Base-by-base conservation (phyloP, 2,329 filamentous ascomycete genomes). In the Xylaria sp. region DNA sequence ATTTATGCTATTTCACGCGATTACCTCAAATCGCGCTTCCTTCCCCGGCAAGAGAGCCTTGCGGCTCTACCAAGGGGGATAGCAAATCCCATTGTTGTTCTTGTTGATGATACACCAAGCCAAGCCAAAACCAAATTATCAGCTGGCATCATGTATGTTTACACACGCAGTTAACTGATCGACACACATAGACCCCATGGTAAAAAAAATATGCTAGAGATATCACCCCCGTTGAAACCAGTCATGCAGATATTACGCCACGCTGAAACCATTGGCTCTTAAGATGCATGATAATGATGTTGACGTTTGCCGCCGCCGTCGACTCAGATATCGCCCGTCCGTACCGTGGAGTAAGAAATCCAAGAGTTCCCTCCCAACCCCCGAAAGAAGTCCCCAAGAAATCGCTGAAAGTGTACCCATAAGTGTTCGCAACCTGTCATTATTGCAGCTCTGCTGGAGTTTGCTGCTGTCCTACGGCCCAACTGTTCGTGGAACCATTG, bases 401-500 rank as follows among this genome's bases (percentile, higher is more conserved):
- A 27, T 3, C 22, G 6, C 29, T 20, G 13, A 33, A 20, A 31
- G 20, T 20, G 20, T 13, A 5, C 17, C 17, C 27, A 17, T 38
- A 3, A 54, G 29, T 44, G 13, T 27, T 13, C n/a, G 5, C 3
- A 45, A 45, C 4, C 5, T 45, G 33, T 27, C 25, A 36, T 65
- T 54, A 67, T 20, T 64, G 61, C 17, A 67, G 29, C 56, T 67
- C 65, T 11, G 65, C 65, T 15, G 56, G 56, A 25, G 50, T 22
- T 22, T 65, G 61, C 38, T 57, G 56, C 47, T 61, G 56, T 10
- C 15, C 25, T 5, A 38, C 42, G 3, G 47, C 53, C 58, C 57
- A 65, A 29, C 57, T 31, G 25, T 66, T 65, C 27, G 53, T 15
- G 22, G 39, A 3, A 25, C 36, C 54, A 33, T 38, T 38, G n/a